Evolutionary conservation across 2,329 filamentous ascomycete species (phyloP).

Genomic region (Cladosporium colombiae): DNA sequence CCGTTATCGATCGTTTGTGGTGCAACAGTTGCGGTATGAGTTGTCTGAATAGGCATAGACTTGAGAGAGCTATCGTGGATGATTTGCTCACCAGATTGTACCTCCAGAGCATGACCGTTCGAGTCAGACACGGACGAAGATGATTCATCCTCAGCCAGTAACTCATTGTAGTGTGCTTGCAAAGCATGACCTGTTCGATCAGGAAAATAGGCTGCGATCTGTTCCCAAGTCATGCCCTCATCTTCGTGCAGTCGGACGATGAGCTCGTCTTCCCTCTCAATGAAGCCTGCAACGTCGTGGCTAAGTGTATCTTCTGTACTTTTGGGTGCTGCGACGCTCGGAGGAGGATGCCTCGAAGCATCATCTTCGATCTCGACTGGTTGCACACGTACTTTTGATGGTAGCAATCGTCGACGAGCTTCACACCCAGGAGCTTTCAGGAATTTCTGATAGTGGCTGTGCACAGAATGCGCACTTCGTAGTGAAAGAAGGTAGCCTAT

Average conservation of each 20-base stretch:
- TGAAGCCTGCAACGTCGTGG: constrained; percentile 31
- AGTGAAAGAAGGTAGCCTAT: constrained; percentile 38
- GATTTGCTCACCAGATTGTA: not conserved
- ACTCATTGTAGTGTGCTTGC: not conserved
- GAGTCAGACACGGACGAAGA: not conserved
- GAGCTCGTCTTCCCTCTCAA: constrained; percentile 28
- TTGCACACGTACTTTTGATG: not conserved
- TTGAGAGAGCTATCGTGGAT: not conserved
- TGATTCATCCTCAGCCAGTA: not conserved
- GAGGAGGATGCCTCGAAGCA: not conserved
- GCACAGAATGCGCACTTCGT: constrained; percentile 30
- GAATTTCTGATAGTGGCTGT: constrained; percentile 26
- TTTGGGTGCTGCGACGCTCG: not conserved
- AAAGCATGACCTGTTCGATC: not conserved
- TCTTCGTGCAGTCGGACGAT: constrained; percentile 44
- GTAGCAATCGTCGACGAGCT: not conserved
- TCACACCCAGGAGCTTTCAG: constrained; percentile 4
- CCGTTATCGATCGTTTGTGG: not conserved
- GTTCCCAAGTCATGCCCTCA: constrained; percentile 26
- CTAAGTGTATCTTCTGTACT: not conserved
- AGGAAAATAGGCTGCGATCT: constrained; percentile 17
- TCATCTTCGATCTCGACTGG: not conserved
- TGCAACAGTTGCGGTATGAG: not conserved
- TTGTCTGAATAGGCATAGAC: not conserved
- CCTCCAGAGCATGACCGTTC: not conserved